Evolutionary conservation across 2,329 filamentous ascomycete genomes (phyloP), one percentile per base, ranked within the genome.

Genomic region (Colletotrichum graminicola): DNA sequence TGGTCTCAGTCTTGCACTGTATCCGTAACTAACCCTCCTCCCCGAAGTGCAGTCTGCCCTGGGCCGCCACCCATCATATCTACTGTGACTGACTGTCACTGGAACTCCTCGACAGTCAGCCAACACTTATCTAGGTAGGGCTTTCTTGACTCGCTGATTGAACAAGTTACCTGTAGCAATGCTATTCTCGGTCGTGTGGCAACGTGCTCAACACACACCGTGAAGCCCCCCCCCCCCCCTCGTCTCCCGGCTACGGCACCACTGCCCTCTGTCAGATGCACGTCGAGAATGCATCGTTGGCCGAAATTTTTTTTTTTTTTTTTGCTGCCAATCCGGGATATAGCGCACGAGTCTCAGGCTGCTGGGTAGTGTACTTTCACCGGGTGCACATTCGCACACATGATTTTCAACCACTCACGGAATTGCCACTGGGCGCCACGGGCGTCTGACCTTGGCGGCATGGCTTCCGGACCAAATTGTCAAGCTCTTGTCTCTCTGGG

Each of bases 141-240:
- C 29, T 29, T 29, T 2, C 57, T 62, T 62, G 59, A 55, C 43
- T 68, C 41, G 29, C 23, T 11, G 32, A 18, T 26, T 32, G 26
- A 14, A 21, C 10, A 29, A 45, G 61, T 14, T 43, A 14, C 43
- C 21, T 8, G 21, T 7, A 1, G 41, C 54, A 47, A 51, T 32
- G 51, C 51, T 41, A 55, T 49, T 60, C 47, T 39, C n/a, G 32
- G 21, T 43, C 60, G 36, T 65, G 62, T 45, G 45, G 67, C 62
- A 29, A 66, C 14, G 34, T 39, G 47, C 55, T 39, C 39, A 63
- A 39, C 36, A 34, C 47, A 29, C 29, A 18, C 45, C 36, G 10
- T 34, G 21, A 60, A 61, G 34, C 36, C 29, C 6, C 36, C 36
- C 36, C 36, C 36, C 36, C 11, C 36, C 39, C 16, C 34, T 51